Conservation (phyloP, 2,329 filamentous ascomycete genomes). For the Cercospora berteroae region DNA sequence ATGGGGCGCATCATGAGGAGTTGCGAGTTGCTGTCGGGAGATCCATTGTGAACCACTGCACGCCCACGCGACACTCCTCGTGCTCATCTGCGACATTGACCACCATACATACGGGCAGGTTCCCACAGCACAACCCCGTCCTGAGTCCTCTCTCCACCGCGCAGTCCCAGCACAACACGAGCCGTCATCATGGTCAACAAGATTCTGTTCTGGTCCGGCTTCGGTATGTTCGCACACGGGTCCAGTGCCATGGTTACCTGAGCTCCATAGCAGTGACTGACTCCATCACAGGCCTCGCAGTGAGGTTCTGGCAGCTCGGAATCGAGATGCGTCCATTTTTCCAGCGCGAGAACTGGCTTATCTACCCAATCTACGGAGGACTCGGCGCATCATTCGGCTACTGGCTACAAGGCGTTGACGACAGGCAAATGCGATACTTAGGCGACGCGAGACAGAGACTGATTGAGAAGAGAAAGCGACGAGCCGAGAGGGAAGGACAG, state of each 20-base stretch:
- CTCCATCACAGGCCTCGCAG: conserved; percentile 68
- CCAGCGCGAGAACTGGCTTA: conserved; percentile 79
- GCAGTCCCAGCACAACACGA: conserved; percentile 7
- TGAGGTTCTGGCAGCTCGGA: conserved; percentile 93
- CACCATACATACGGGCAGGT: conserved; percentile 10
- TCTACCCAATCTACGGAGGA: conserved; percentile 83
- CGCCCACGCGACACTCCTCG: neutral
- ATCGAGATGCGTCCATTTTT: conserved; percentile 98
- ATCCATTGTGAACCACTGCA: neutral
- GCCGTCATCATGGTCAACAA: conserved; percentile 50
- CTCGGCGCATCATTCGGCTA: conserved; percentile 92
- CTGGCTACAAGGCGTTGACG: conserved; percentile 90
- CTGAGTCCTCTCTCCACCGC: neutral
- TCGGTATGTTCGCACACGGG: conserved; percentile 61
- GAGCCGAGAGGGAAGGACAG: conserved; percentile 61
- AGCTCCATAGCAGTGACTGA: neutral
- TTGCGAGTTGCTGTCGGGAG: neutral
- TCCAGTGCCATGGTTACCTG: neutral
- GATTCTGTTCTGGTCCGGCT: conserved; percentile 81
- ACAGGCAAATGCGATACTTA: conserved; percentile 74
- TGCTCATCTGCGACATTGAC: neutral
- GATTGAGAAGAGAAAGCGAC: conserved; percentile 84
- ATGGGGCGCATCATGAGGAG: conserved; percentile 2
- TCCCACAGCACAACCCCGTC: conserved; percentile 1
- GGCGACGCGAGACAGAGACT: conserved; percentile 74